Conservation (phyloP, 2,329 filamentous ascomycete species). For the Metarhizium robertsii region DNA sequence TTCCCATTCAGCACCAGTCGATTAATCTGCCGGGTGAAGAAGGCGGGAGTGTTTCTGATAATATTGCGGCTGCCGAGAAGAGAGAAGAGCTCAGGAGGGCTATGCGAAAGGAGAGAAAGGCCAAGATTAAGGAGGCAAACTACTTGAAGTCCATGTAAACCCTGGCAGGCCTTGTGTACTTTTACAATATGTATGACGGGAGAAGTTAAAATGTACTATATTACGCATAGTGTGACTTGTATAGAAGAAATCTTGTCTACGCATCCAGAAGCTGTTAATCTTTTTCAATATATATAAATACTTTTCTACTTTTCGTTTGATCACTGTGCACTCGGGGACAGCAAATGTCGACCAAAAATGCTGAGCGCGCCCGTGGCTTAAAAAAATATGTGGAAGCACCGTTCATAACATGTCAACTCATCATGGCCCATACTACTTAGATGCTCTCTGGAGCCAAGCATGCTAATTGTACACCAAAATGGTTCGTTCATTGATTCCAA, state of each 20-base stretch:
- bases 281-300: neutral
- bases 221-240: slow-evolving; percentile 5
- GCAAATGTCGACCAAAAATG: no score
- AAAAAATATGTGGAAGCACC: neutral
- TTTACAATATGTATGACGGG: slow-evolving; percentile 16
- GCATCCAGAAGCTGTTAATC: neutral
- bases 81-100: slow-evolving; percentile 57
- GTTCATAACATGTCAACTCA: neutral
- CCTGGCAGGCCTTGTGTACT: neutral
- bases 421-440: neutral
- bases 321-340: neutral
- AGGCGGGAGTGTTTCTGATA: slow-evolving; percentile 32
- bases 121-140: slow-evolving; percentile 74
- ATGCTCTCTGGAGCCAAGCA: neutral
- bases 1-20: slow-evolving; percentile 69
- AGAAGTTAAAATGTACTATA: slow-evolving; percentile 14
- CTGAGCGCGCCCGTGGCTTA: no score
- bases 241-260: neutral
- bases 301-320: neutral
- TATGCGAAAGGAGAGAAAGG: slow-evolving; percentile 66
- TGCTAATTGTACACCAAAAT: neutral
- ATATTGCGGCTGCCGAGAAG: slow-evolving; percentile 37
- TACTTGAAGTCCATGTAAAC: slow-evolving; percentile 73
- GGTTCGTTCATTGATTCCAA: neutral
- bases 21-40: slow-evolving; percentile 57